These are phyloP conservation scores for Hymenoscyphus salicellus DNA, from an alignment of 2,329 filamentous ascomycete species.

Conservation along the genomic window DNA sequence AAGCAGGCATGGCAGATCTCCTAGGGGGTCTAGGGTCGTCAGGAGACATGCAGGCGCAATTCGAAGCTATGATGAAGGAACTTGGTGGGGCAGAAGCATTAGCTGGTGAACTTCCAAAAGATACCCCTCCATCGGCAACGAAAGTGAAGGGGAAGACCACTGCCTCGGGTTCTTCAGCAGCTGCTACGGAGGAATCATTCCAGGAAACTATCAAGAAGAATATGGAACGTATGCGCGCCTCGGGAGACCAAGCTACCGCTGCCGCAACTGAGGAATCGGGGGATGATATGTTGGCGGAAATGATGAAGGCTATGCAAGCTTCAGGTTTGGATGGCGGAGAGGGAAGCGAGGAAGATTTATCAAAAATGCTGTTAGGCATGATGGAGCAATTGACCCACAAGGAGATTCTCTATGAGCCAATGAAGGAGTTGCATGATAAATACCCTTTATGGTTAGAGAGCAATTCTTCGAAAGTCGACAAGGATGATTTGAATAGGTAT, in stretches of 20 bases:
- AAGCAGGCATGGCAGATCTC: slow-evolving; percentile 83
- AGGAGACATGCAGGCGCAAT: slow-evolving; percentile 73
- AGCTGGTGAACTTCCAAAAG: slow-evolving; percentile 26
- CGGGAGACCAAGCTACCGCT: slow-evolving; percentile 79
- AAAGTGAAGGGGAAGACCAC: slow-evolving; percentile 13
- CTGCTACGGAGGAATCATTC: slow-evolving; percentile 63
- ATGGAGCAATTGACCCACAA: slow-evolving; percentile 99
- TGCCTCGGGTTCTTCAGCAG: slow-evolving; percentile 13
- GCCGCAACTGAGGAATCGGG: slow-evolving; percentile 64
- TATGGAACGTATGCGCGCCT: slow-evolving; percentile 93
- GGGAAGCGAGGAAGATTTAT: slow-evolving; percentile 77
- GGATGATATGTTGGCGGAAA: slow-evolving; percentile 84
- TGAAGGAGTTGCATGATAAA: slow-evolving; percentile 94
- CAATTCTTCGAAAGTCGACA: slow-evolving; percentile 63
- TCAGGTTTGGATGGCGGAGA: slow-evolving; percentile 53
- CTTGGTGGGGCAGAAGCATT: slow-evolving; percentile 54
- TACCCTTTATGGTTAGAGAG: slow-evolving; percentile 86
- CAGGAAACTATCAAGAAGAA: slow-evolving; percentile 90
- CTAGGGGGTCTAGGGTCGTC: slow-evolving; percentile 67
- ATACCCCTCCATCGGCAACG: neutral
- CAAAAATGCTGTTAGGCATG: slow-evolving; percentile 93
- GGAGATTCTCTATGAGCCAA: slow-evolving; percentile 96
- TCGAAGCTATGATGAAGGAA: slow-evolving; percentile 74
- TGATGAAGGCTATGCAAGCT: slow-evolving; percentile 83
- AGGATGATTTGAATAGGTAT: slow-evolving; percentile 76